Evolutionary conservation across 106 monocot species (phyloP).

Genomic region (Dendrobium catenatum): DNA sequence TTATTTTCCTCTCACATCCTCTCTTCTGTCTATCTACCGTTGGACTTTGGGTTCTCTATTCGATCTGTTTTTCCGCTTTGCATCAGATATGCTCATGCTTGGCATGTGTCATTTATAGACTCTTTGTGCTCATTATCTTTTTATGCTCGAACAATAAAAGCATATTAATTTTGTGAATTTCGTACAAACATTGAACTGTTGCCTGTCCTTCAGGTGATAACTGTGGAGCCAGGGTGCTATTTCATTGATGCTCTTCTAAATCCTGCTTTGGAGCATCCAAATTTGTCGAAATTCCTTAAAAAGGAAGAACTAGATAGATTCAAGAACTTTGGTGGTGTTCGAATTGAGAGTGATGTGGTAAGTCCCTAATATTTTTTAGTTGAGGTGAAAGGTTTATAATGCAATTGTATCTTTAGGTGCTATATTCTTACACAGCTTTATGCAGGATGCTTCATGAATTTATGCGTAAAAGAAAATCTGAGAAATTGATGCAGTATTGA

Average conservation of each 20-base stretch:
- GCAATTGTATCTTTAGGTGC: neutral
- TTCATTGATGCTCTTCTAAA: slow-evolving; percentile 82
- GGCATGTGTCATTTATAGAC: neutral
- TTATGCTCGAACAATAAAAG: neutral
- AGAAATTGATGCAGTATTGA: neutral
- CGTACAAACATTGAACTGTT: neutral
- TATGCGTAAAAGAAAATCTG: neutral
- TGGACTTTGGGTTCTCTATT: neutral
- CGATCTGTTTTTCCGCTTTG: neutral
- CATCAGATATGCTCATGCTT: neutral
- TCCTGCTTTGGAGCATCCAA: slow-evolving; percentile 56
- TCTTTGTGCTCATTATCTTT: neutral
- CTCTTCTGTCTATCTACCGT: neutral
- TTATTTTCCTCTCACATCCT: no score
- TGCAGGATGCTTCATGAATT: neutral
- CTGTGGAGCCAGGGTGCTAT: slow-evolving; percentile 96
- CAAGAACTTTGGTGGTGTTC: slow-evolving; percentile 80
- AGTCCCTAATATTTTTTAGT: slow-evolving; percentile 1
- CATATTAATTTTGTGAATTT: neutral
- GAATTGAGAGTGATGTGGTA: slow-evolving; percentile 98
- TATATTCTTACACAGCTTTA: neutral
- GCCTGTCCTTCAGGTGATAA: slow-evolving; percentile 65
- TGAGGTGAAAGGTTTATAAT: neutral
- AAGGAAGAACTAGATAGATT: slow-evolving; percentile 42
- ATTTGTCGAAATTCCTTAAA: slow-evolving; percentile 59